Base-by-base conservation (phyloP, 2,329 filamentous ascomycete genomes). In the Penicillium sp. region DNA sequence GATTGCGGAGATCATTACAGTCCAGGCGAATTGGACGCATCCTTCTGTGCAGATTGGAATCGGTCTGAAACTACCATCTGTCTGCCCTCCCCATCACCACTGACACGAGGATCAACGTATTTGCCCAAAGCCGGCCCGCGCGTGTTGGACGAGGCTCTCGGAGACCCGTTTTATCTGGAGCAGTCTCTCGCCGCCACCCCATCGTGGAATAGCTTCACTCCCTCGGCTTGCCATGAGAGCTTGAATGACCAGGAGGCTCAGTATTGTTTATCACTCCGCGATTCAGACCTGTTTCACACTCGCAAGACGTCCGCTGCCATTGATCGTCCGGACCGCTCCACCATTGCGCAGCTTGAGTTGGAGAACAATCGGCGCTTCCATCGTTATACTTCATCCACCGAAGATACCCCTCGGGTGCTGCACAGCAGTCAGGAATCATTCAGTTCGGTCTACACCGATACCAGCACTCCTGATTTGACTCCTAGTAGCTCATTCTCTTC, bases 401-500 rank as follows among this genome's bases (percentile, higher is more conserved):
- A 63, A 49, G 57, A 57, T 35, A 56, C 56, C 28, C 44, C 34
- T 6, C 47, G 59, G 12, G 43, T 54, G 18, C 37, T 55, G 4
- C 60, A 67, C 41, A 56, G 63, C 38, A 67, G 60, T 32, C 64
- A 69, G 25, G 49, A 56, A 36, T 69, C 67, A 3, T 68, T 64
- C 50, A 65, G 66, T 51, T 68, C 66, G 0, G 53, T 62, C 0
- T 56, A 61, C 3, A 61, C 63, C 9, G 65, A 67, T 47, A 56
- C 46, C 25, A 56, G 54, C 4, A 68, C 63, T 1, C 67, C 67
- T 0, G 64, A 69, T 33, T 51, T 70, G 33, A 70, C 66, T 0
- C 67, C 67, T 0, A 70, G 66, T 52, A 69, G 62, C 48, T 70
- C 67, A 1, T 69, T 70, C 50, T 70, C 67, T 25, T 70, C 67